Conservation (phyloP, 2,329 filamentous ascomycete species). For the Diaporthe destruens region DNA sequence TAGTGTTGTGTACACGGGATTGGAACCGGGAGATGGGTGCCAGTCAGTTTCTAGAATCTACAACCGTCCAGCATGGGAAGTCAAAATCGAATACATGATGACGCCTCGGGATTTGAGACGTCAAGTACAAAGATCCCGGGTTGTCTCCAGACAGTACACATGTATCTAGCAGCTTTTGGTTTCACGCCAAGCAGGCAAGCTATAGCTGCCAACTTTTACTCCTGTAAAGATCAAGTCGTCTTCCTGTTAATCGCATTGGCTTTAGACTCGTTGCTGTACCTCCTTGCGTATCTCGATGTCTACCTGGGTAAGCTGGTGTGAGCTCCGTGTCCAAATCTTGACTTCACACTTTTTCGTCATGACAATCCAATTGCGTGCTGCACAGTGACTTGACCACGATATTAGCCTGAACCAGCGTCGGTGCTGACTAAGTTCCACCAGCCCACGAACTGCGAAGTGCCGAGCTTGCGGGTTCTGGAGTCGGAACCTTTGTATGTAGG, state of each 20-base stretch:
- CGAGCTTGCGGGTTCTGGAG: not conserved
- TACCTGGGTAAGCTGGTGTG: no score
- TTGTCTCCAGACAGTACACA: not conserved
- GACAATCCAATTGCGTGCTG: not conserved
- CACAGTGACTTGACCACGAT: not conserved
- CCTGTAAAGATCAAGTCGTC: no score
- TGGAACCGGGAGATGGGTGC: not conserved
- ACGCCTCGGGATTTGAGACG: not conserved
- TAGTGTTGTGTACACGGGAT: not conserved
- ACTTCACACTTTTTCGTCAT: not conserved
- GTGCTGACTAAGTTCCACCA: not conserved
- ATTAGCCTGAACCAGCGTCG: no score
- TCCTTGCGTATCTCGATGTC: no score
- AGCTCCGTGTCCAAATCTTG: no score
- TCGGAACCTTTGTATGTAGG: not conserved
- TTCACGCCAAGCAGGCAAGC: not conserved
- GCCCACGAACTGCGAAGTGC: slow-evolving; percentile 1
- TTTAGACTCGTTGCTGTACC: not conserved
- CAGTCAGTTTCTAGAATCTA: not conserved
- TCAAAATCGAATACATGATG: not conserved
- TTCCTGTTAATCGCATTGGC: not conserved
- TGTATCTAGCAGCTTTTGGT: not conserved
- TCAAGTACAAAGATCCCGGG: not conserved
- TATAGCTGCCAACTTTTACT: not conserved
- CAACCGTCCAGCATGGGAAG: no score